Base-by-base conservation (phyloP, 192 early-diverging fungal genomes). In the Podila epicladia region DNA sequence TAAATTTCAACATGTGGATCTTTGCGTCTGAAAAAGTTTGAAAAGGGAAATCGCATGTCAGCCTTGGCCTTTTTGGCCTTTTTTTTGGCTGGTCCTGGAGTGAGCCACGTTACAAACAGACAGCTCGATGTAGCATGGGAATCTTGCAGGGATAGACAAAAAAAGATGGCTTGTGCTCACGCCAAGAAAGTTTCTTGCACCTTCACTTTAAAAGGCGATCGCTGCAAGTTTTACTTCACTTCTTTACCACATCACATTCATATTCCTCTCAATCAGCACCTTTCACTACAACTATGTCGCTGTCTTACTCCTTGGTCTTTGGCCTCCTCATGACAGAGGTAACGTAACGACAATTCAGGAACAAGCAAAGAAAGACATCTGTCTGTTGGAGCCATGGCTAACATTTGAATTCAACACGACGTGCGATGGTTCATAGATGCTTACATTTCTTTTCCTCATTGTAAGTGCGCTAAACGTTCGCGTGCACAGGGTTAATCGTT, bases 281-380 rank as follows among this genome's bases (percentile, higher is more conserved):
- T 41, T 11, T 31, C 48, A 9, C 12, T n/a, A 9, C 37, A 9
- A 37, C 19, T 20, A 85, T 85, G 80, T 83, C 85, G 51, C 73
- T 87, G 26, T 80, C 83, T 22, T 87, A 87, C 58, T 72, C 75
- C 29, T 82, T 87, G 64, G 85, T 87, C 45, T 87, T 87, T 59
- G 69, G 58, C 9, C 82, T 87, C 45, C 67, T 87, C 53, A 78
- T 78, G 49, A 48, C 82, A 48, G 85, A 87, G 85, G 85, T 87
- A 83, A 62, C 41, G 12, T 45, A 45, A 45, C 13, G 4, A 29
- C 38, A 65, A 3, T 20, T 32, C 55, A 58, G 55, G 55, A 60
- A 1, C 12, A 33, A 4, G 31, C 59, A 12, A 5, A 31, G 15
- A 28, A 4, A 12, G 59, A 19, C 24, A 60, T 31, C 55, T 12